A percentile compares a stretch with the other conserved stretches of the same genome.
These are phyloP conservation scores for Emergomyces africanus DNA, from an alignment of 2,329 filamentous ascomycete genomes.

Conservation along the genomic window DNA sequence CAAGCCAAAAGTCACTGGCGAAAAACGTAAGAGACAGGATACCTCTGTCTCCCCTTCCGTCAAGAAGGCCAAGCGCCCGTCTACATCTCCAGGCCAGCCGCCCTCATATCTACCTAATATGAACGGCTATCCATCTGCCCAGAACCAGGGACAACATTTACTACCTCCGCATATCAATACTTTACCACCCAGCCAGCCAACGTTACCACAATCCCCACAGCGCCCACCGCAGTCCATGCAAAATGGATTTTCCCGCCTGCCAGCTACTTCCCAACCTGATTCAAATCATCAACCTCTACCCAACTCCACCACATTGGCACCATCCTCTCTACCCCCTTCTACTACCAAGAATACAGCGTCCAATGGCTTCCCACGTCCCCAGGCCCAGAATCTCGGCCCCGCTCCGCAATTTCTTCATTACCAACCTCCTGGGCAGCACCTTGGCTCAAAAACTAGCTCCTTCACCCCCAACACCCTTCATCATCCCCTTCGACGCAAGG, in stretches of 20 bases:
- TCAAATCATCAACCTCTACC: neutral
- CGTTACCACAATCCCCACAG: neutral
- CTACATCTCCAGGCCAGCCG: conserved; percentile 1
- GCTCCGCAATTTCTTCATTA: conserved; percentile 7
- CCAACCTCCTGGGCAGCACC: conserved; percentile 1
- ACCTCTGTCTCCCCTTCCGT: conserved; percentile 15
- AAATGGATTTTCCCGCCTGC: neutral
- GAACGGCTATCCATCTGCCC: neutral
- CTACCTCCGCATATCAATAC: neutral
- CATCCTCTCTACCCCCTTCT: neutral
- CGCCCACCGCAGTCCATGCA: neutral
- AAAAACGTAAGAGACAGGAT: conserved; percentile 14
- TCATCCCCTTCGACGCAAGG: conserved; percentile 28
- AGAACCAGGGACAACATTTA: neutral
- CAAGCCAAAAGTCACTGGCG: conserved; percentile 7
- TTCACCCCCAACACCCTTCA: conserved; percentile 27
- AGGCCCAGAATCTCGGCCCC: neutral
- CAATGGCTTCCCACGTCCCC: neutral
- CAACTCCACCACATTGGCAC: neutral
- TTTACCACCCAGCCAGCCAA: neutral
- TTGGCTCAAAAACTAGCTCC: conserved; percentile 8
- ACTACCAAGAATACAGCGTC: neutral
- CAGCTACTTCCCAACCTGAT: neutral
- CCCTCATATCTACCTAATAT: neutral
- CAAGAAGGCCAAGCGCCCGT: conserved; percentile 13